phyloP scores from a whole-genome alignment of 352 stramenopile genomes.

The Ophiocytium majus region DNA sequence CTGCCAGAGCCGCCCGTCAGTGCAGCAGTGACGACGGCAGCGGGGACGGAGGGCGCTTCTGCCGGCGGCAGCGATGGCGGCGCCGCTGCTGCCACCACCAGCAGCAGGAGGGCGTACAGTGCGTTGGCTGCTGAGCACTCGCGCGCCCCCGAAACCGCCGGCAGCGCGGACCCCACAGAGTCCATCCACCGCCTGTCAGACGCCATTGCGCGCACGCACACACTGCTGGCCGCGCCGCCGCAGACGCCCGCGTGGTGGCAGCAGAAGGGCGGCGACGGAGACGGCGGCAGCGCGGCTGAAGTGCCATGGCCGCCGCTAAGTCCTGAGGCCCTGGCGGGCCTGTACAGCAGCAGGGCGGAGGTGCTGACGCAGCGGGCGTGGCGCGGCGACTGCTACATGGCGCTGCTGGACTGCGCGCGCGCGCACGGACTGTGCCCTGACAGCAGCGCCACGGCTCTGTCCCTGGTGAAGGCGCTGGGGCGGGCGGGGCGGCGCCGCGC shows the following conservation, averaged over 20 bases:
- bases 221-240: not conserved
- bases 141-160: not conserved
- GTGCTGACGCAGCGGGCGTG: constrained; percentile 28
- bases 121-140: not conserved
- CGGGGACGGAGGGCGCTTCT: not conserved
- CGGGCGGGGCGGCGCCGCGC: constrained; percentile 19
- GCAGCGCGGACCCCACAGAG: not conserved
- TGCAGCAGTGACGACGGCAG: not conserved
- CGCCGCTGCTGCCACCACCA: not conserved
- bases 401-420: constrained; percentile 40
- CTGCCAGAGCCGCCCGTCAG: constrained; percentile 15
- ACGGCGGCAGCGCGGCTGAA: not conserved
- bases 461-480: constrained; percentile 23
- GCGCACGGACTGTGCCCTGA: constrained; percentile 30
- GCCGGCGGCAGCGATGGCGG: not conserved
- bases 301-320: constrained; percentile 26
- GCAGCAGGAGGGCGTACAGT: not conserved
- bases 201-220: not conserved
- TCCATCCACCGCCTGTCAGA: not conserved
- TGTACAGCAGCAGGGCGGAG: constrained; percentile 32
- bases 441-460: not conserved
- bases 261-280: not conserved
- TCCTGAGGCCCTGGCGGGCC: not conserved
- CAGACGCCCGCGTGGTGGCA: not conserved
- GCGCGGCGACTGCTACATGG: constrained; percentile 42